Percentiles rank a stretch among this genome's conserved stretches.
These are phyloP conservation scores for Pyrenopolyporus hunteri DNA, from an alignment of 495 filamentous ascomycete genomes.

Conservation along the genomic window DNA sequence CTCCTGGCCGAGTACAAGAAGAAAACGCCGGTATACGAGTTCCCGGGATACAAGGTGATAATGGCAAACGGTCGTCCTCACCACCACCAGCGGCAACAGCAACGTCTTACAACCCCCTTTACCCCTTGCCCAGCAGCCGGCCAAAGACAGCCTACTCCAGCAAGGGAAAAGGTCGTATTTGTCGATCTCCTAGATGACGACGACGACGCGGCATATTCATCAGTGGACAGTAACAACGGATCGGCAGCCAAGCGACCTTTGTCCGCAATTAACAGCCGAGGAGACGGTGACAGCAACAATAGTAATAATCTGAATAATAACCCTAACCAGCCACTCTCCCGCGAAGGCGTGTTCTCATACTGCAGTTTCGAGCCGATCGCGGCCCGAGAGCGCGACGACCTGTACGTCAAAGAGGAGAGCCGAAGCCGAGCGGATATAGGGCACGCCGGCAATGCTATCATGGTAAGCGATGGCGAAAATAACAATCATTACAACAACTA, in stretches of 20 bases:
- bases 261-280: not conserved
- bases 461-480: not conserved
- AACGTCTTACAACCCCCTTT: not conserved
- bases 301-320: too few species aligned
- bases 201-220: not conserved
- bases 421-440: not conserved
- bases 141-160: not conserved
- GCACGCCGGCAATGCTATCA: not conserved
- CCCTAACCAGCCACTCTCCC: not conserved
- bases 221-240: not conserved
- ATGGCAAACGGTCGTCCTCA: not conserved
- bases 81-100: not conserved
- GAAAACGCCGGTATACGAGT: slow-evolving; percentile 28
- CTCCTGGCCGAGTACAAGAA: slow-evolving; percentile 34
- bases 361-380: slow-evolving; percentile 16
- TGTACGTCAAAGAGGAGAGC: not conserved
- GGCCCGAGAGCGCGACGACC: not conserved
- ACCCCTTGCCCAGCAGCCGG: not conserved
- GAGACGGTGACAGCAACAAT: not conserved
- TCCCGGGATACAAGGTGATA: slow-evolving; percentile 12
- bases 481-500: too few species aligned
- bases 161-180: not conserved
- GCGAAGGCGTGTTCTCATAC: not conserved
- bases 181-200: slow-evolving; percentile 10
- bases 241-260: not conserved